Evolutionary conservation across 345 rosid species (phyloP), one percentile per base, ranked within the genome.

Genomic region (Anacardium occidentale): DNA sequence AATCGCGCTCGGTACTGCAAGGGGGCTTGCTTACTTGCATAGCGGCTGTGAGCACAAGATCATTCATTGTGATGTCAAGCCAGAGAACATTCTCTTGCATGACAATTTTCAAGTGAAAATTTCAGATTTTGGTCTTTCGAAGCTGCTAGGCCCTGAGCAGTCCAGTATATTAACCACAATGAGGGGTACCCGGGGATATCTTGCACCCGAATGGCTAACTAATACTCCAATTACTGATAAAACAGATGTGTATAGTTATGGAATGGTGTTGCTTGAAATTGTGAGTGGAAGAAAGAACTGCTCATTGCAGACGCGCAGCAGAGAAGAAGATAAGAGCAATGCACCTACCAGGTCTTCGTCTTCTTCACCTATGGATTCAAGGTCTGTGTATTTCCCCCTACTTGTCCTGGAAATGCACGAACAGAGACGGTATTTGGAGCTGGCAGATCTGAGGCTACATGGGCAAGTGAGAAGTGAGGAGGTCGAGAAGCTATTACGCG

Each of bases 231-330:
- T 73, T 29, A 67, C 80, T 7, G 73, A 68, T 18, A 77, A 77
- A 64, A 71, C 61, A 9, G 80, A 77, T 64, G 76, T 77, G 18
- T 77, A 77, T 21, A 77, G 80, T 24, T 77, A 66, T 54, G 80
- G 80, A 3, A 62, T 68, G 50, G 74, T 77, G 3, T 42, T 77
- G 12, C 65, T 77, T 60, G 77, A 73, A 72, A 24, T 77, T 37
- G 29, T 77, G 21, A 52, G 80, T 25, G 77, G 77, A 10, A 57
- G 68, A 40, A 52, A 65, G 59, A 59, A 74, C 47, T 58, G 20
- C 25, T 68, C 77, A 4, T 25, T 51, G 10, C 57, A 66, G 53
- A 47, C 57, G 3, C 65, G 22, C 3, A 62, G 22, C 47, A 37
- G 14, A 0, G 45, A 34, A 32, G 18, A 17, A 15, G 45, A 32